These are phyloP conservation scores for Candida tropicalis DNA, from an alignment of 1,139 yeast genomes.

Conservation along the genomic window DNA sequence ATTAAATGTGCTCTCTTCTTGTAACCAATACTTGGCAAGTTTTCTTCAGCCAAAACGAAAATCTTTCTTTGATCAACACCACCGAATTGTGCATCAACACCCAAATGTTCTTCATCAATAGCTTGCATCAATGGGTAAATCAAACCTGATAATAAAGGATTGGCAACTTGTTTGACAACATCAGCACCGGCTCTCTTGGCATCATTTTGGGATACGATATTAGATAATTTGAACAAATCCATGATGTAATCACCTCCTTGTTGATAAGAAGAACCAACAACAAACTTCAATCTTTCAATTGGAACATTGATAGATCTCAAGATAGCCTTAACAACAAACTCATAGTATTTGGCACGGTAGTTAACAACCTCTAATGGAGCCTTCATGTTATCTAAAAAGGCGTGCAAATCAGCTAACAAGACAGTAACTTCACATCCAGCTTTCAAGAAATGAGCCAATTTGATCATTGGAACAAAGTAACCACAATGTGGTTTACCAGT, in stretches of 20 bases:
- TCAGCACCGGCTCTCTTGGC: slow-evolving; percentile 99
- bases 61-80: slow-evolving; percentile 99
- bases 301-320: slow-evolving; percentile 88
- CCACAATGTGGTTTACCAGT: slow-evolving; percentile 99
- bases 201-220: slow-evolving; percentile 87
- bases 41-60: slow-evolving; percentile 95
- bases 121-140: slow-evolving; percentile 99
- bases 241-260: slow-evolving; percentile 73
- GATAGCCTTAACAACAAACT: slow-evolving; percentile 77
- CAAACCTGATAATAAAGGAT: slow-evolving; percentile 90
- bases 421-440: slow-evolving; percentile 97
- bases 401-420: slow-evolving; percentile 94
- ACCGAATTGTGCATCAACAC: slow-evolving; percentile 93
- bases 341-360: slow-evolving; percentile 89
- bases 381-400: slow-evolving; percentile 97
- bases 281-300: slow-evolving; percentile 81
- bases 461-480: slow-evolving; percentile 96
- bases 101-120: slow-evolving; percentile 88
- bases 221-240: slow-evolving; percentile 85
- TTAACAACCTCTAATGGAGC: slow-evolving; percentile 93
- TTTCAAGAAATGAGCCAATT: slow-evolving; percentile 88
- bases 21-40: slow-evolving; percentile 83
- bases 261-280: slow-evolving; percentile 89
- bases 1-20: slow-evolving; percentile 97
- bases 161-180: slow-evolving; percentile 95